phyloP scores from a whole-genome alignment of 805 yeast genomes.

The Lachancea fermentati region DNA sequence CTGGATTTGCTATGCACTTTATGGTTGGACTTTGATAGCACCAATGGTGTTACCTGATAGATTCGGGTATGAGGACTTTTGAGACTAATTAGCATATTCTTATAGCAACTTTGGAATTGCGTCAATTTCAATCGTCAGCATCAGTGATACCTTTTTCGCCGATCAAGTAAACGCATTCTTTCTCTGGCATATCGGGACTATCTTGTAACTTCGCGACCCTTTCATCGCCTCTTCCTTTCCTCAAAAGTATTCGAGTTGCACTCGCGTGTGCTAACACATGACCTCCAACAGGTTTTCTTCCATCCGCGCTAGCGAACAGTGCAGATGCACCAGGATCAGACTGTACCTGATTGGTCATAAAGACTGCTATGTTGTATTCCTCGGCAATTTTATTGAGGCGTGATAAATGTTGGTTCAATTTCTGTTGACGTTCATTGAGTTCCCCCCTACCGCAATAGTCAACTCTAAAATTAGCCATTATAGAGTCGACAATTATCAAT shows the following conservation, averaged over 20 bases:
- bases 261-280: slow-evolving; percentile 79
- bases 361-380: slow-evolving; percentile 72
- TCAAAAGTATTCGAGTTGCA: slow-evolving; percentile 65
- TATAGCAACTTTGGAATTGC: not conserved
- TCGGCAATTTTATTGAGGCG: slow-evolving; percentile 58
- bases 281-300: slow-evolving; percentile 80
- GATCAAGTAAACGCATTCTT: slow-evolving; percentile 69
- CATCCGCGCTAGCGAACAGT: slow-evolving; percentile 73
- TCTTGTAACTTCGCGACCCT: slow-evolving; percentile 76
- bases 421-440: slow-evolving; percentile 69
- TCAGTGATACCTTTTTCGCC: slow-evolving; percentile 65
- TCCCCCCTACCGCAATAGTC: slow-evolving; percentile 79
- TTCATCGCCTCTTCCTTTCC: slow-evolving; percentile 76
- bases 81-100: slow-evolving; percentile 4
- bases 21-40: slow-evolving; percentile 87
- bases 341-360: slow-evolving; percentile 72
- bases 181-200: slow-evolving; percentile 78
- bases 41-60: slow-evolving; percentile 90
- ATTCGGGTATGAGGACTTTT: slow-evolving; percentile 41
- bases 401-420: slow-evolving; percentile 52
- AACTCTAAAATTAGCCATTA: slow-evolving; percentile 74
- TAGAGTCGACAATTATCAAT: slow-evolving; percentile 60
- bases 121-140: slow-evolving; percentile 25
- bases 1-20: slow-evolving; percentile 83
- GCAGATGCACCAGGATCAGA: slow-evolving; percentile 83